Conservation (phyloP, 768 basidiomycete genomes). For the Saitozyma podzolica region DNA sequence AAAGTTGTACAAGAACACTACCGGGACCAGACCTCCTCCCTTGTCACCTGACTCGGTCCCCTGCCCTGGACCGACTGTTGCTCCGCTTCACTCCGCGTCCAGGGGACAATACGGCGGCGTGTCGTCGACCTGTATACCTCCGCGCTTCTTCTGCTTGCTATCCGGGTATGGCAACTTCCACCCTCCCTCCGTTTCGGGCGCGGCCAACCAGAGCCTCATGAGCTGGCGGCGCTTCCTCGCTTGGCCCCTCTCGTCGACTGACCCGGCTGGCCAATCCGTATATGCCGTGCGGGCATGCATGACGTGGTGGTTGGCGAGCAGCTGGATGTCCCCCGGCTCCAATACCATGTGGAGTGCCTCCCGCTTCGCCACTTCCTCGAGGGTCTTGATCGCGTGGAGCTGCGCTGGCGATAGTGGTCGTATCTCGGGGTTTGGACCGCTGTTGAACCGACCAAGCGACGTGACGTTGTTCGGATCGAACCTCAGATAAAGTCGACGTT, state of each 20-base stretch:
- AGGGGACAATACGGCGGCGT: slow-evolving; percentile 16
- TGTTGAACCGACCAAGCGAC: slow-evolving; percentile 21
- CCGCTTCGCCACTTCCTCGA: slow-evolving; percentile 47
- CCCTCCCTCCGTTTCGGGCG: slow-evolving; percentile 45
- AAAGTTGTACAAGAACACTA: too few relatives aligned
- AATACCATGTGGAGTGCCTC: slow-evolving; percentile 50
- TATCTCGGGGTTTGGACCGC: slow-evolving; percentile 25
- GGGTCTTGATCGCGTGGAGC: slow-evolving; percentile 40
- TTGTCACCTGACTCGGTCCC: too few relatives aligned
- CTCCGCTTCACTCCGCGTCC: slow-evolving; percentile 14
- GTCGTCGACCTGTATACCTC: slow-evolving; percentile 49
- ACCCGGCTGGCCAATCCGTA: slow-evolving; percentile 42
- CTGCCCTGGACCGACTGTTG: neutral
- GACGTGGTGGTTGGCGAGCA: slow-evolving; percentile 46
- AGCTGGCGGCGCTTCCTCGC: slow-evolving; percentile 38
- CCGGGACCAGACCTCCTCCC: too few relatives aligned
- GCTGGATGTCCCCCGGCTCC: slow-evolving; percentile 48
- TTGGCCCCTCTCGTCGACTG: slow-evolving; percentile 19
- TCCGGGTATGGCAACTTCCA: slow-evolving; percentile 49
- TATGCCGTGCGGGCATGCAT: slow-evolving; percentile 50
- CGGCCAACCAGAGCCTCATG: slow-evolving; percentile 50
- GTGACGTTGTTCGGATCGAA: slow-evolving; percentile 27
- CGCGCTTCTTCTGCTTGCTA: slow-evolving; percentile 37
- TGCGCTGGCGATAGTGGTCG: slow-evolving; percentile 37
- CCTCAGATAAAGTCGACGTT: slow-evolving; percentile 13